phyloP scores from a whole-genome alignment of 1,284 basidiomycete species.

The Hypsizygus ulmarius region DNA sequence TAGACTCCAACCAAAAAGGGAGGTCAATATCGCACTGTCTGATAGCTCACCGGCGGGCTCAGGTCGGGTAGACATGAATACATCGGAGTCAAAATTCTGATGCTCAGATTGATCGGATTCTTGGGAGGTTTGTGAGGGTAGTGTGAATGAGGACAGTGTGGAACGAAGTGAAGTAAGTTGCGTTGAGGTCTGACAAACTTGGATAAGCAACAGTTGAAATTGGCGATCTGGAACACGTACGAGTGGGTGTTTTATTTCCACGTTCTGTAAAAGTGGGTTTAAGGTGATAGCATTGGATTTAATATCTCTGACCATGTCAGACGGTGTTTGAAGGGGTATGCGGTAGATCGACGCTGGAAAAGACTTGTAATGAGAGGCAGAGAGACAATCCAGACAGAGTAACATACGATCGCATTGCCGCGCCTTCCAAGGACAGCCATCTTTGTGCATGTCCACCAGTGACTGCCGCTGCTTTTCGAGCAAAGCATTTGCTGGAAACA shows the following conservation, averaged over 20 bases:
- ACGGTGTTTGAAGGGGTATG: conserved; percentile 65
- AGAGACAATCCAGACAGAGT: neutral
- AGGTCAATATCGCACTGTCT: conserved; percentile 53
- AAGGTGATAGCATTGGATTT: conserved; percentile 53
- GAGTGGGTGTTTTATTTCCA: conserved; percentile 69
- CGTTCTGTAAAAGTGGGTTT: conserved; percentile 48
- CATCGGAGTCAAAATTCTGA: conserved; percentile 13
- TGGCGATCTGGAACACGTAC: conserved; percentile 35
- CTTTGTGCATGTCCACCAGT: conserved; percentile 69
- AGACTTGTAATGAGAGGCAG: conserved; percentile 7
- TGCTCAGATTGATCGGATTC: conserved; percentile 9
- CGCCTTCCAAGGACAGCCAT: conserved; percentile 77
- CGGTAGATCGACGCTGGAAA: conserved; percentile 67
- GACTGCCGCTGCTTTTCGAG: conserved; percentile 67
- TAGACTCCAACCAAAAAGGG: conserved; percentile 71
- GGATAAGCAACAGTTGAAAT: neutral
- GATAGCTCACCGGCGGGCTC: conserved; percentile 37
- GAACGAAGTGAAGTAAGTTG: conserved; percentile 45
- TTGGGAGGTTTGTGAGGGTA: conserved; percentile 11
- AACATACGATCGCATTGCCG: conserved; percentile 73
- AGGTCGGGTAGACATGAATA: conserved; percentile 16
- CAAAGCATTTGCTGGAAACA: conserved; percentile 53
- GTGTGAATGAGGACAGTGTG: conserved; percentile 33
- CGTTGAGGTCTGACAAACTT: conserved; percentile 36
- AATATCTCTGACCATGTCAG: conserved; percentile 56